These are phyloP conservation scores for Mortierella sp. DNA, from an alignment of 371 early-diverging fungal genomes.

Conservation along the genomic window DNA sequence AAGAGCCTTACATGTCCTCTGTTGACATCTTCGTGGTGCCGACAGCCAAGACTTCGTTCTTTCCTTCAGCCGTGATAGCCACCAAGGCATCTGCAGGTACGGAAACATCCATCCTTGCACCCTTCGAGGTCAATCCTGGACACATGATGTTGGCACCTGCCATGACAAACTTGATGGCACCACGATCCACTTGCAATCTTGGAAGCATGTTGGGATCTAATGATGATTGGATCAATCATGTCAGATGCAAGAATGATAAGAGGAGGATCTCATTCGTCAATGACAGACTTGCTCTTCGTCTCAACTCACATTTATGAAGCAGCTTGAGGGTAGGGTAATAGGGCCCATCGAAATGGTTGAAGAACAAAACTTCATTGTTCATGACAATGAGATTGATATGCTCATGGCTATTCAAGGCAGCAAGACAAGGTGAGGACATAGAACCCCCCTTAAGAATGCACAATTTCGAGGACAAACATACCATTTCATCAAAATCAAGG, in stretches of 20 bases:
- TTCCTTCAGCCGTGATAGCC: slow-evolving; percentile 96
- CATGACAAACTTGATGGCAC: slow-evolving; percentile 97
- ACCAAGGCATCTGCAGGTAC: slow-evolving; percentile 84
- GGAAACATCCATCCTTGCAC: slow-evolving; percentile 84
- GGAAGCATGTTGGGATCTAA: slow-evolving; percentile 95
- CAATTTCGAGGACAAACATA: slow-evolving; percentile 42
- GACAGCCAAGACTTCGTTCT: slow-evolving; percentile 93
- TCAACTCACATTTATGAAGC: slow-evolving; percentile 86
- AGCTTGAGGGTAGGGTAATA: slow-evolving; percentile 88
- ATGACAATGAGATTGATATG: slow-evolving; percentile 84
- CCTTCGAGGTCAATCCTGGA: slow-evolving; percentile 95
- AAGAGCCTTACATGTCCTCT: slow-evolving; percentile 85
- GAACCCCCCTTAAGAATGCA: background rate
- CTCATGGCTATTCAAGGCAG: slow-evolving; percentile 76
- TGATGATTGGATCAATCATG: background rate
- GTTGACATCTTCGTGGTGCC: slow-evolving; percentile 92
- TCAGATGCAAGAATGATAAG: background rate
- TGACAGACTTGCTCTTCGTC: background rate
- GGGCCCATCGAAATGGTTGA: slow-evolving; percentile 95
- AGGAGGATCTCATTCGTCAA: background rate
- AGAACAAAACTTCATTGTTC: slow-evolving; percentile 89
- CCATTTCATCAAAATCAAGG: slow-evolving; percentile 89
- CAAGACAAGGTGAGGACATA: background rate
- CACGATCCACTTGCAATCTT: slow-evolving; percentile 92
- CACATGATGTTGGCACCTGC: slow-evolving; percentile 98